Evolutionary conservation across 257 asterid species (phyloP).

Genomic region (Nicotiana sylvestris): DNA sequence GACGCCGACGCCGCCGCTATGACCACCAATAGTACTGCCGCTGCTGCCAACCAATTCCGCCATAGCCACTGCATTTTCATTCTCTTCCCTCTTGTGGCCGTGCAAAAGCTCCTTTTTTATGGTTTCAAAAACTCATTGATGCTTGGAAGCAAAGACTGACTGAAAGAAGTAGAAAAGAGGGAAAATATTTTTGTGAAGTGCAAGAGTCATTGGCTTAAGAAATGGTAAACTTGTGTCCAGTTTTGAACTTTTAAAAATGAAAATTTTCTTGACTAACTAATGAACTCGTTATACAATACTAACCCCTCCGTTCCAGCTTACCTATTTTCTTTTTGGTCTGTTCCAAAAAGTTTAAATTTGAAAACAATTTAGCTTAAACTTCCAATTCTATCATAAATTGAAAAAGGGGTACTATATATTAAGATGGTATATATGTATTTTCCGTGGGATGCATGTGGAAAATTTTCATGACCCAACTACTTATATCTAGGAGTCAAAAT

Average conservation of each 20-base stretch:
- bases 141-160: background rate
- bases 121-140: background rate
- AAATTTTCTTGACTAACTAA: background rate
- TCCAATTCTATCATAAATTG: too few species aligned
- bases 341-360: too few species aligned
- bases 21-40: background rate
- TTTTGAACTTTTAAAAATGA: background rate
- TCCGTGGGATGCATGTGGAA: background rate
- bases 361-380: too few species aligned
- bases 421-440: background rate
- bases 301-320: too few species aligned
- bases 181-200: background rate
- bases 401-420: too few species aligned
- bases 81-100: background rate
- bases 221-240: background rate
- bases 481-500: background rate
- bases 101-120: background rate
- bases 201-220: background rate
- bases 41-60: slow-evolving; percentile 17
- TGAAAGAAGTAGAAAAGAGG: background rate
- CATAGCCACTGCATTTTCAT: slow-evolving; percentile 16
- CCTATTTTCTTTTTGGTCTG: too few species aligned
- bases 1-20: slow-evolving; percentile 18
- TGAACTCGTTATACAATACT: too few species aligned
- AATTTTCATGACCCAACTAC: slow-evolving; percentile 1